These are phyloP conservation scores for Trichoderma reesei DNA, from an alignment of 495 filamentous ascomycete genomes.

Conservation along the genomic window DNA sequence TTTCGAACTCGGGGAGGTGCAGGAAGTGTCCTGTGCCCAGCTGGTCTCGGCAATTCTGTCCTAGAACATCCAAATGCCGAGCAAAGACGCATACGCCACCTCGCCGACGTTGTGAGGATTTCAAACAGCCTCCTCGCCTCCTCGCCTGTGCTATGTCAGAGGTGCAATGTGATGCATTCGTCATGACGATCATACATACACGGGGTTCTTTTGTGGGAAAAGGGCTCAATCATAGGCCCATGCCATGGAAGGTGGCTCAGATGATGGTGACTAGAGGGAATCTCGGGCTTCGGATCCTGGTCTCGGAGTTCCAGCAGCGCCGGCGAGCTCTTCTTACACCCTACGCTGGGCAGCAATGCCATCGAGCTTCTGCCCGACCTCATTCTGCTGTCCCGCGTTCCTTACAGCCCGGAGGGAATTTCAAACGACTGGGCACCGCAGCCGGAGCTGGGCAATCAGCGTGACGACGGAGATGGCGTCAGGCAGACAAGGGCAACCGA, in stretches of 20 bases:
- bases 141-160: background rate
- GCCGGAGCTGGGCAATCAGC: no score
- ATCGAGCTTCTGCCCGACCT: background rate
- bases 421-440: no score
- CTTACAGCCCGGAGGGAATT: no score
- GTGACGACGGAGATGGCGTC: no score
- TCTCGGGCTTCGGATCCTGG: background rate
- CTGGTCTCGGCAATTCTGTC: background rate
- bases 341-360: background rate
- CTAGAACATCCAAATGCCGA: background rate
- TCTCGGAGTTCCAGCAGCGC: background rate
- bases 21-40: background rate
- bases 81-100: background rate
- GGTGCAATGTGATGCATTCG: background rate
- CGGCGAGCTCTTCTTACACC: background rate
- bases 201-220: background rate
- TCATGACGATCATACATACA: background rate
- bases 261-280: background rate
- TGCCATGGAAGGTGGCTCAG: background rate
- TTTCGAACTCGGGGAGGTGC: background rate
- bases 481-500: no score
- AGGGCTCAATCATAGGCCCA: no score
- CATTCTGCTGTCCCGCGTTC: background rate
- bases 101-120: background rate
- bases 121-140: background rate